phyloP scores from a whole-genome alignment of 306 rosid genomes.

The Ziziphus jujuba region DNA sequence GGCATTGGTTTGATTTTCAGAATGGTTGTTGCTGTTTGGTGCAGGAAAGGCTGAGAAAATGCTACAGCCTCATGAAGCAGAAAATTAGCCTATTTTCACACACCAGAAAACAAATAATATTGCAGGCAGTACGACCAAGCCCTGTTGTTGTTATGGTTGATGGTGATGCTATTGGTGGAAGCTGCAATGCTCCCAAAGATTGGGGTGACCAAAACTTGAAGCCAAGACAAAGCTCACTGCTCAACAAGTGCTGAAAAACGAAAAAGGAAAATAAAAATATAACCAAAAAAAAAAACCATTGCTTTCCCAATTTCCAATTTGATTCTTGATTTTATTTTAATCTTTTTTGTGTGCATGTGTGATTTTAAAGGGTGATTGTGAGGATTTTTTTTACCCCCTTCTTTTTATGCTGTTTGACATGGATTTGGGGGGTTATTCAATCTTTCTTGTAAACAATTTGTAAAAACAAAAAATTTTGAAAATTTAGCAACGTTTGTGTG shows the following conservation, averaged over 20 bases:
- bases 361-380: too few species aligned
- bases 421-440: too few species aligned
- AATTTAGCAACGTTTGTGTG: too few species aligned
- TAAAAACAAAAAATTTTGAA: too few species aligned
- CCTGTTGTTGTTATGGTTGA: constrained; percentile 36
- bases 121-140: constrained; percentile 26
- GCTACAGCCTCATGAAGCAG: constrained; percentile 36
- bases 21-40: not conserved
- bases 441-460: too few species aligned
- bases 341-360: too few species aligned
- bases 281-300: not conserved
- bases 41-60: constrained; percentile 42
- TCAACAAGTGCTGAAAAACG: too few species aligned
- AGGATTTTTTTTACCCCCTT: too few species aligned
- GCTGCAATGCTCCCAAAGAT: constrained; percentile 4
- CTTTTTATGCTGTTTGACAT: too few species aligned
- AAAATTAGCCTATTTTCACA: constrained; percentile 19
- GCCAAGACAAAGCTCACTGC: not conserved
- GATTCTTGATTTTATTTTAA: too few species aligned
- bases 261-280: too few species aligned
- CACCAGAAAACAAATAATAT: constrained; percentile 1
- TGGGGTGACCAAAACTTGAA: constrained; percentile 23
- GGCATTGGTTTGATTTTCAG: not conserved
- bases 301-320: too few species aligned
- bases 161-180: constrained; percentile 20